These are phyloP conservation scores for Penicillium sp. DNA, from an alignment of 2,329 filamentous ascomycete species.

Conservation along the genomic window DNA sequence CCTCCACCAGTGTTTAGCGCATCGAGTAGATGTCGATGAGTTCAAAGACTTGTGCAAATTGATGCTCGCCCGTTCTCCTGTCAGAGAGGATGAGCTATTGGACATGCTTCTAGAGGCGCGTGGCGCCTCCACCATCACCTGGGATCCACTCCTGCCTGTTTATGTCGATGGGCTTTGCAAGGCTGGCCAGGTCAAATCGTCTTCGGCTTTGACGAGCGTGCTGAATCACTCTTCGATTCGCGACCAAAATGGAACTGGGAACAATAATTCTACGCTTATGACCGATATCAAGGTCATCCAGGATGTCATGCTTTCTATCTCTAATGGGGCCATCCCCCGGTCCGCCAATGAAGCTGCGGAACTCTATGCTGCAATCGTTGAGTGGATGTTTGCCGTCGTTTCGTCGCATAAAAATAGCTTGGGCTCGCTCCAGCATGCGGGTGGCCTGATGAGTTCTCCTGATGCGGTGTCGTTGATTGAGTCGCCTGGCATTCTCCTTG, in stretches of 20 bases:
- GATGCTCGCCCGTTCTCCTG: slow-evolving; percentile 31
- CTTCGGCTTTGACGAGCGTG: slow-evolving; percentile 34
- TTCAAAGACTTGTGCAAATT: slow-evolving; percentile 40
- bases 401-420: slow-evolving; percentile 34
- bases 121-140: slow-evolving; percentile 32
- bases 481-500: slow-evolving; percentile 43
- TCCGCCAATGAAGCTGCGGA: slow-evolving; percentile 31
- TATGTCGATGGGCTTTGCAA: slow-evolving; percentile 43
- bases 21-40: slow-evolving; percentile 39
- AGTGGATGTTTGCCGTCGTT: slow-evolving; percentile 43
- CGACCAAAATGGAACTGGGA: slow-evolving; percentile 4
- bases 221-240: slow-evolving; percentile 38
- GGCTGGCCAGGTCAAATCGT: slow-evolving; percentile 32
- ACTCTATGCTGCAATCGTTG: slow-evolving; percentile 34
- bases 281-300: slow-evolving; percentile 45
- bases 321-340: slow-evolving; percentile 34
- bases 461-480: slow-evolving; percentile 44
- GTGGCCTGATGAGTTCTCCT: slow-evolving; percentile 34
- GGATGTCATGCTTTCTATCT: slow-evolving; percentile 42
- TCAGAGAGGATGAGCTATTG: slow-evolving; percentile 34
- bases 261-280: slow-evolving; percentile 36
- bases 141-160: slow-evolving; percentile 45
- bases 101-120: slow-evolving; percentile 38
- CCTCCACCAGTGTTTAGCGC: slow-evolving; percentile 37
- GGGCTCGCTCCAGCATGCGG: slow-evolving; percentile 27